Base-by-base conservation (phyloP, 2,329 filamentous ascomycete species). In the Stagonosporopsis rhizophila region DNA sequence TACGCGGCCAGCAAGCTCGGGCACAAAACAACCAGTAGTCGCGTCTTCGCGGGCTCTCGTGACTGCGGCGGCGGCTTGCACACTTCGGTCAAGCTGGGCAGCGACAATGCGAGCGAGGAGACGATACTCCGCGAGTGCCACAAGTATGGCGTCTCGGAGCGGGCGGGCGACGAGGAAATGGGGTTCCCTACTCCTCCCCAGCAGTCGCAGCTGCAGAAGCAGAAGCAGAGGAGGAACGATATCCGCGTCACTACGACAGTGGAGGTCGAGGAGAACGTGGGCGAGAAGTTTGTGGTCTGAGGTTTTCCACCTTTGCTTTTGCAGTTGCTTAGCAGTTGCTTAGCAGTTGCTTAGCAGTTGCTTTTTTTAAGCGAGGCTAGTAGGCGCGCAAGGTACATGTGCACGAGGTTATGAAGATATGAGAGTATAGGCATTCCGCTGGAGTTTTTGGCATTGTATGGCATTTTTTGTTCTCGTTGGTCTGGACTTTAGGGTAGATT, bases 101-200 rank as follows among this genome's bases (percentile, higher is more conserved):
- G 61, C 27, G 62, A 69, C n/a, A 62, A 64, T 28, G 59, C 62
- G 17, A 71, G 69, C 35, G 67, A 71, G 39, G 69, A 72, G 54
- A 66, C 64, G 22, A 70, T 72, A 22, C 44, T 71, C 12, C 52
- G 64, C 35, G 67, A 64, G 17, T 52, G 35, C 17, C 32, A 47
- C n/a, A 58, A 62, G 50, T 45, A 58, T 6, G 38, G 25, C 12
- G n/a, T 47, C 6, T 48, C 53, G 5, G 47, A 52, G 25, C 22
- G 53, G 9, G 23, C 19, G 3, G 1, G 6, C 5, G 48, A 52
- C 27, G 47, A 52, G 15, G 47, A 56, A 20, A 32, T 38, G 19
- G 48, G 38, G 14, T 41, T n/a, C 17, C 32, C 39, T 14, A 6
- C 22, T n/a, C 39, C 39, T 32, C 30, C 30, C n/a, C n/a, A n/a